Percentiles rank a stretch among this genome's conserved stretches.
These are phyloP conservation scores for Cryptococcus maquisensis DNA, from an alignment of 1,284 basidiomycete species.

Conservation along the genomic window DNA sequence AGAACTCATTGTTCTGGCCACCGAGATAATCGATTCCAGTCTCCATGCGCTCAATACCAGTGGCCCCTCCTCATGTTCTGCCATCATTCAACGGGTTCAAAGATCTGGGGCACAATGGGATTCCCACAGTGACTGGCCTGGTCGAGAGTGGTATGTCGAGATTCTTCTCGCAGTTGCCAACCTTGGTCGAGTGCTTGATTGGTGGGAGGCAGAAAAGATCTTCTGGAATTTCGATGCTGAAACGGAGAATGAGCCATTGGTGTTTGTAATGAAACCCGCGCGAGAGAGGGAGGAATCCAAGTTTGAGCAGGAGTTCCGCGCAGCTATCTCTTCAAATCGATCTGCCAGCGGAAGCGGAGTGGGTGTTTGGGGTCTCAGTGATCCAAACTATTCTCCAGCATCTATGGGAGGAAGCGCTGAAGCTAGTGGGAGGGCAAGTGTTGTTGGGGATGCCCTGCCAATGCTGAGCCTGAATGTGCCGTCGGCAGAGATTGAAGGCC, in stretches of 20 bases:
- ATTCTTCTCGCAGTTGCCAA: conserved; percentile 93
- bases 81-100: conserved; percentile 84
- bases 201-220: conserved; percentile 99
- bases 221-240: conserved; percentile 99
- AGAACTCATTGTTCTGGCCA: conserved; percentile 89
- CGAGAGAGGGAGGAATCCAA: conserved; percentile 25
- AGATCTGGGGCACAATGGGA: conserved; percentile 92
- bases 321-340: conserved; percentile 3
- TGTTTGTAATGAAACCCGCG: conserved; percentile 79
- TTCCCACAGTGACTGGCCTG: conserved; percentile 95
- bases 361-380: conserved; percentile 2
- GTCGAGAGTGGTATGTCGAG: conserved; percentile 97
- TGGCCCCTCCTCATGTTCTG: conserved; percentile 76
- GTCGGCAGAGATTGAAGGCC: conserved; percentile 8
- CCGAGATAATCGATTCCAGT: conserved; percentile 87
- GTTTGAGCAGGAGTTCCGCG: conserved; percentile 29
- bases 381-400: conserved; percentile 14
- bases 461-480: conserved; percentile 21
- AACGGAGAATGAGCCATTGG: conserved; percentile 68
- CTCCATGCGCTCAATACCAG: conserved; percentile 71
- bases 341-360: too few species aligned
- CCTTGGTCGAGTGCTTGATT: conserved; percentile 92
- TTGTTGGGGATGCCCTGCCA: conserved; percentile 12
- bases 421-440: neutral
- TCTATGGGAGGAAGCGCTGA: neutral